Evolutionary conservation across 129 eudicot species (phyloP).

Genomic region (Tanacetum coccineum): DNA sequence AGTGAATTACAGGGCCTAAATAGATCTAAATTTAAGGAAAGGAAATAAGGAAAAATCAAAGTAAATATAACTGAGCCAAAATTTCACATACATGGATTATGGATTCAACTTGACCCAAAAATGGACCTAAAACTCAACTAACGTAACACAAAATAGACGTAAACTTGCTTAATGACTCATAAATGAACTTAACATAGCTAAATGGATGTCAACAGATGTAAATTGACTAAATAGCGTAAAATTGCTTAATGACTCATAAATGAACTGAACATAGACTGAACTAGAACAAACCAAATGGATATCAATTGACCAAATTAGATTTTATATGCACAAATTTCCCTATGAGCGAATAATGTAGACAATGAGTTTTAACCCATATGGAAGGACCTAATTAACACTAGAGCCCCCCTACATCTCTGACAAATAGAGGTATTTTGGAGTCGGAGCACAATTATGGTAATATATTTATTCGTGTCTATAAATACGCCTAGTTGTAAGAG

Average conservation of each 20-base stretch:
- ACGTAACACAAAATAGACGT: not conserved
- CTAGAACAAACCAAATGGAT: slow-evolving; percentile 5
- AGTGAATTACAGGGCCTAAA: not conserved
- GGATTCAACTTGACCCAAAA: slow-evolving; percentile 2
- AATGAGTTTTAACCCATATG: too few species aligned
- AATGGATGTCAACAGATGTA: not conserved
- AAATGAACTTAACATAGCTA: not conserved
- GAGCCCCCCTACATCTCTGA: too few species aligned
- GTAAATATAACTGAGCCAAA: not conserved
- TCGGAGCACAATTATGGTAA: too few species aligned
- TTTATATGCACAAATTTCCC: slow-evolving; percentile 2
- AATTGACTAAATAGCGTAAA: not conserved
- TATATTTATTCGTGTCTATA: too few species aligned
- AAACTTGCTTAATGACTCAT: too few species aligned
- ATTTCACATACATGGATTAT: not conserved
- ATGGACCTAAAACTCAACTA: not conserved
- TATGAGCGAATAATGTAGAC: not conserved
- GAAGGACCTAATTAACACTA: too few species aligned
- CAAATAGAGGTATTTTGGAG: too few species aligned
- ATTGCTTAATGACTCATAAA: too few species aligned
- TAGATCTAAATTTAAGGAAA: not conserved
- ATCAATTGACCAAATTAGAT: not conserved
- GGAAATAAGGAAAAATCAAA: not conserved
- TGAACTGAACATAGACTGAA: slow-evolving; percentile 13
- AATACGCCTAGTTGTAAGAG: not conserved